Evolutionary conservation across 306 rosid species (phyloP), one percentile per base, ranked within the genome.

Genomic region (Gleditsia sinensis): DNA sequence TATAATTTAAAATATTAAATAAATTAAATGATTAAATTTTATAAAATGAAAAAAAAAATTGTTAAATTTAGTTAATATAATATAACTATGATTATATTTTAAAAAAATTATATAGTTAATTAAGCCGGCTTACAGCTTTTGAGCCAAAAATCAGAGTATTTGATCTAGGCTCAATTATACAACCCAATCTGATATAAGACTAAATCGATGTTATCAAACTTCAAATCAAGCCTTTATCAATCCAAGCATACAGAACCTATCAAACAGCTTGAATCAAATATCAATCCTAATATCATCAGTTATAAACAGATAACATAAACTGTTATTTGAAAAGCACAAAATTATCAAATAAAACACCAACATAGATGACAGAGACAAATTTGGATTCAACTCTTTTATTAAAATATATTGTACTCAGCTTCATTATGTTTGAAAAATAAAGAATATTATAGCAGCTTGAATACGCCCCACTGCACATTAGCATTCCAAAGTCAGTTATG

Each of bases 401-500:
- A 71, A 67, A 51, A 43, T n/a, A 4, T 59, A 56, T 40, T 28
- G 9, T 23, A 17, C 37, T n/a, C 39, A 5, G 17, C 16, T 28
- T 24, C 3, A 64, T 63, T 25, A 37, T 55, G 63, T 36, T 19
- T 55, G 27, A 25, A 54, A 48, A n/a, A 59, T 59, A 33, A 60
- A 60, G 10, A 4, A 58, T 23, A 58, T 24, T 30, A 68, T 24
- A 57, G 74, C 32, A 56, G 54, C 46, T 57, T 71, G 56, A 71
- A 32, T 54, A 37, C 65, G 32, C n/a, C 24, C 24, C 17, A 30
- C 33, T 59, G 56, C 60, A 75, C 75, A 57, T 12, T 50, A 50
- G 75, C 46, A 76, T 30, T 30, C 62, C 58, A 76, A 23, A 23
- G 71, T 48, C 27, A 27, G 67, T 39, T 54, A 50, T 50, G 67